Percentiles rank a stretch among this genome's conserved stretches.
These are phyloP conservation scores for Populus pruinosa DNA, from an alignment of 345 rosid species.

Conservation along the genomic window DNA sequence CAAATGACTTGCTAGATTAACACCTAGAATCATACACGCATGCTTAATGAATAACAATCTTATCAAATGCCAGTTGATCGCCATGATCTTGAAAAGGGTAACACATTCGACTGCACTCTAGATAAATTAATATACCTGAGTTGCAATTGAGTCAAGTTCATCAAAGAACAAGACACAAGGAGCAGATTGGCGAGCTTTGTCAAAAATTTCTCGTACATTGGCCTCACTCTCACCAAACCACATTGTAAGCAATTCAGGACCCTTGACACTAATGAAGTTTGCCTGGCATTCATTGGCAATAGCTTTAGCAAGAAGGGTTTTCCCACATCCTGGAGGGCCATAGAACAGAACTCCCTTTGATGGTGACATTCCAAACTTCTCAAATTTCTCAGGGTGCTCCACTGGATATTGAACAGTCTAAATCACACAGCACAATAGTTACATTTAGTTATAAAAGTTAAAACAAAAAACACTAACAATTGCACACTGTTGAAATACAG, in stretches of 20 bases:
- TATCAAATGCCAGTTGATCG: not conserved
- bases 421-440: constrained; percentile 3
- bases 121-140: constrained; percentile 49
- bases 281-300: constrained; percentile 98
- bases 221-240: constrained; percentile 99
- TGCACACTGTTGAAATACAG: not conserved
- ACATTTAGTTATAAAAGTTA: not conserved
- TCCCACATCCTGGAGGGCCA: constrained; percentile 98
- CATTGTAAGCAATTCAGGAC: constrained; percentile 95
- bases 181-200: constrained; percentile 93
- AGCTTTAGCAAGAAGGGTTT: constrained; percentile 96
- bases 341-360: constrained; percentile 95
- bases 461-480: not conserved
- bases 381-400: constrained; percentile 97
- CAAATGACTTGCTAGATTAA: not conserved
- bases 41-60: not conserved
- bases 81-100: not conserved
- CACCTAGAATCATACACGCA: not conserved
- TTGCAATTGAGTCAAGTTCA: constrained; percentile 95
- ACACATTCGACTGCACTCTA: not conserved
- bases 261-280: constrained; percentile 91
- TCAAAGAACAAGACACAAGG: constrained; percentile 94
- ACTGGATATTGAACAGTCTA: constrained; percentile 99
- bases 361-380: constrained; percentile 96
- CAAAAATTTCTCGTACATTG: constrained; percentile 90